Evolutionary conservation across 1,139 yeast species (phyloP).

Genomic region (Debaryomyces sp.): DNA sequence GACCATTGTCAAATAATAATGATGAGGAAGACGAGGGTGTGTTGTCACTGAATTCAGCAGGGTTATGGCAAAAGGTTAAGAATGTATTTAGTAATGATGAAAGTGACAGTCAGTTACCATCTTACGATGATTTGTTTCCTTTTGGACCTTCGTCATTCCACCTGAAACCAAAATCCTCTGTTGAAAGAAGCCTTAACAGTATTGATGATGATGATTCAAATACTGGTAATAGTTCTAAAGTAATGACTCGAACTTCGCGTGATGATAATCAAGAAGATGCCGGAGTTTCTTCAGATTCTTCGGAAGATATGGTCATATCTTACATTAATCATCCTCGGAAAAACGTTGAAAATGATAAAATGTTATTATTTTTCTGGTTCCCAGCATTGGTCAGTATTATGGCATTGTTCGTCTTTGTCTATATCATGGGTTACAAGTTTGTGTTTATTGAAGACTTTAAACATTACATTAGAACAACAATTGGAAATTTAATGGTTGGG

Average conservation of each 20-base stretch:
- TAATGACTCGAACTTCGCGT: slow-evolving; percentile 12
- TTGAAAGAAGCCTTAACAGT: slow-evolving; percentile 37
- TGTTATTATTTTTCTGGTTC: slow-evolving; percentile 88
- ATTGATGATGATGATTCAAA: not conserved
- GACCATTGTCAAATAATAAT: slow-evolving; percentile 5
- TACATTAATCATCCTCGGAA: slow-evolving; percentile 62
- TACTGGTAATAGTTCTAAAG: slow-evolving; percentile 7
- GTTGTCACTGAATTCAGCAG: slow-evolving; percentile 15
- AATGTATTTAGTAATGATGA: slow-evolving; percentile 52
- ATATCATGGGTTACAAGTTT: slow-evolving; percentile 53
- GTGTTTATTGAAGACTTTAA: slow-evolving; percentile 45
- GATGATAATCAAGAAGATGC: slow-evolving; percentile 27
- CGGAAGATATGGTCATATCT: slow-evolving; percentile 55
- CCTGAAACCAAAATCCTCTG: slow-evolving; percentile 37
- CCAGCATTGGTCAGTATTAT: slow-evolving; percentile 61
- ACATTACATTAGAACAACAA: slow-evolving; percentile 49
- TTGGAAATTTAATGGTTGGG: slow-evolving; percentile 69
- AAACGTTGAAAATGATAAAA: slow-evolving; percentile 77
- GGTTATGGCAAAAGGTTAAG: slow-evolving; percentile 66
- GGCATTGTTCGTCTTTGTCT: slow-evolving; percentile 52
- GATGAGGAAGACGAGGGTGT: slow-evolving; percentile 13
- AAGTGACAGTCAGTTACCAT: slow-evolving; percentile 59
- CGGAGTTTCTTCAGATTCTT: slow-evolving; percentile 48
- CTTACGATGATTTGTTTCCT: slow-evolving; percentile 85
- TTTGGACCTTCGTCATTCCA: slow-evolving; percentile 42